A percentile compares a stretch with the other conserved stretches of the same genome.
phyloP scores from a whole-genome alignment of 148 eudicot genomes.

The Rhododendron henanense region DNA sequence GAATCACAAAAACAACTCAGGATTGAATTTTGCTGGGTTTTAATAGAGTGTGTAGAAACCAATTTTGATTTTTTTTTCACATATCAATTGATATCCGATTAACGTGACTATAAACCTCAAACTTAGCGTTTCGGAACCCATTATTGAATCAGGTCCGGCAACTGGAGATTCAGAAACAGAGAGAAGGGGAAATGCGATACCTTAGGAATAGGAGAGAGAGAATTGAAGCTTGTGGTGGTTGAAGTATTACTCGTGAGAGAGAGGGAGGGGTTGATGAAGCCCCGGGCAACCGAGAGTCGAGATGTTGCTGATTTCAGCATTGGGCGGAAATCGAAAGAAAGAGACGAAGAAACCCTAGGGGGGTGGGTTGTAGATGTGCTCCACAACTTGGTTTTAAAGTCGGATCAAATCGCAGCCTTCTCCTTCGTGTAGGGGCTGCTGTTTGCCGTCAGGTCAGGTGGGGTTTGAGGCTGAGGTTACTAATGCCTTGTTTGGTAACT shows the following conservation, averaged over 20 bases:
- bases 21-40: not conserved
- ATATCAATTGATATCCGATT: not conserved
- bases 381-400: conserved; percentile 27
- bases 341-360: not conserved
- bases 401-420: too few species aligned
- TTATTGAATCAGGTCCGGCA: not conserved
- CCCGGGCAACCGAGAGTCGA: not conserved
- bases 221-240: conserved; percentile 2
- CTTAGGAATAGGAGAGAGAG: conserved; percentile 34
- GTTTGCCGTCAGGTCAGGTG: too few species aligned
- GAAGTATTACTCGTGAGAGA: not conserved
- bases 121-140: not conserved
- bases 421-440: too few species aligned
- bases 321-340: not conserved
- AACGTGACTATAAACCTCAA: not conserved
- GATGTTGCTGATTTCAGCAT: not conserved
- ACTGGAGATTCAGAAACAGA: not conserved
- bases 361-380: too few species aligned
- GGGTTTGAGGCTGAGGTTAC: too few species aligned
- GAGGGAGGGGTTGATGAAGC: not conserved
- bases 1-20: not conserved
- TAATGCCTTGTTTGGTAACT: too few species aligned
- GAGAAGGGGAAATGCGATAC: not conserved
- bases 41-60: not conserved
- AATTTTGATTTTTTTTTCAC: not conserved